These are phyloP conservation scores for Eutrema yunnanense DNA, from an alignment of 345 rosid genomes.

Conservation along the genomic window DNA sequence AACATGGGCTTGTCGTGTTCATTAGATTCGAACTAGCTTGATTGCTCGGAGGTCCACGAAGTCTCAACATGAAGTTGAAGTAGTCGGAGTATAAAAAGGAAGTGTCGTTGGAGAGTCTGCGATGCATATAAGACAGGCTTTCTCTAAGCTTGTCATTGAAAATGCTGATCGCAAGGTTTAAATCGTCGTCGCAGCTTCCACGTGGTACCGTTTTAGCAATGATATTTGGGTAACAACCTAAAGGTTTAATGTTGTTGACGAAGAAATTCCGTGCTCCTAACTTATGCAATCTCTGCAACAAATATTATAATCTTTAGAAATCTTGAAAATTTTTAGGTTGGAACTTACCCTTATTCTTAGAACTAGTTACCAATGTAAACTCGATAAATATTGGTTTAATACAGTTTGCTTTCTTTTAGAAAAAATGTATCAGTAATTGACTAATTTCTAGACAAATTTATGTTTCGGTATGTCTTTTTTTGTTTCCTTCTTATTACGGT, in stretches of 20 bases:
- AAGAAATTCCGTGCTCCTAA: slow-evolving; percentile 27
- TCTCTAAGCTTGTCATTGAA: slow-evolving; percentile 9
- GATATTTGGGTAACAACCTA: slow-evolving; percentile 24
- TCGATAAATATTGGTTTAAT: not conserved
- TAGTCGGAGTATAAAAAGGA: slow-evolving; percentile 20
- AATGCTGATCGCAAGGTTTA: slow-evolving; percentile 4
- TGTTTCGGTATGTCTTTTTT: not conserved
- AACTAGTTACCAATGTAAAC: not conserved
- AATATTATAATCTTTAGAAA: not conserved
- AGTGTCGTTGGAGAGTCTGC: not conserved
- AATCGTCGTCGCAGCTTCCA: slow-evolving; percentile 12
- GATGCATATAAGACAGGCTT: not conserved
- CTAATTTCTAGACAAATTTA: too few relatives aligned
- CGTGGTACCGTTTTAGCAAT: slow-evolving; percentile 1
- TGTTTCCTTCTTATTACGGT: not conserved
- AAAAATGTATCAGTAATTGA: too few relatives aligned
- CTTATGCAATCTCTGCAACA: slow-evolving; percentile 14
- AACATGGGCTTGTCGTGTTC: slow-evolving; percentile 11
- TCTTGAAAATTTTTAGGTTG: not conserved
- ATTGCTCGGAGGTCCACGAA: not conserved
- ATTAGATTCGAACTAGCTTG: not conserved
- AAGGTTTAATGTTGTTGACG: slow-evolving; percentile 21
- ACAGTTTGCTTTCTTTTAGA: not conserved
- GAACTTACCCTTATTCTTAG: not conserved
- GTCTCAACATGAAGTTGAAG: slow-evolving; percentile 14